phyloP scores from a whole-genome alignment of 768 basidiomycete species.

The Daedaleopsis nitida region DNA sequence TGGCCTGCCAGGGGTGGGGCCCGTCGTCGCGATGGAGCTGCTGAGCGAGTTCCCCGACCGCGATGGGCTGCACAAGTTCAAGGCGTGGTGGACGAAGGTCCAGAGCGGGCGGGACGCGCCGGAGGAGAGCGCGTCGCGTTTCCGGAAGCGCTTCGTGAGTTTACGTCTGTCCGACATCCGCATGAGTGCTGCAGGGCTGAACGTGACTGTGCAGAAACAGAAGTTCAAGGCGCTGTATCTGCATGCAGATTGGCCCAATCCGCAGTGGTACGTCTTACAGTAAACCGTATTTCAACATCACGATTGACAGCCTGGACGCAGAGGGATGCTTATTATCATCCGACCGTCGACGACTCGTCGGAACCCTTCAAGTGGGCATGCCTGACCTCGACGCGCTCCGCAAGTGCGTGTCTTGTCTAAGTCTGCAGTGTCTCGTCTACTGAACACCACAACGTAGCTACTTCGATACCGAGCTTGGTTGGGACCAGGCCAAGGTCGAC shows the following conservation, averaged over 20 bases:
- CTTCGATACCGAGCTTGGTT: conserved; percentile 67
- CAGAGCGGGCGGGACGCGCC: conserved; percentile 84
- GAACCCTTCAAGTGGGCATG: conserved; percentile 95
- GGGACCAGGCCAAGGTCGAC: conserved; percentile 83
- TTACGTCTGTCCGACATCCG: too few species aligned
- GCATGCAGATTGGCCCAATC: conserved; percentile 85
- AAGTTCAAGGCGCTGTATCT: conserved; percentile 84
- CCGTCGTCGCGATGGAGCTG: conserved; percentile 95
- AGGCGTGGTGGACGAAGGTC: conserved; percentile 92
- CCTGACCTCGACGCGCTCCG: conserved; percentile 95
- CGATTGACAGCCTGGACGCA: conserved; percentile 31
- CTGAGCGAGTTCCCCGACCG: conserved; percentile 90
- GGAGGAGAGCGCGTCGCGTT: conserved; percentile 74
- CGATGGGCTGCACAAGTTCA: conserved; percentile 83
- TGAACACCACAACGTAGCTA: neutral
- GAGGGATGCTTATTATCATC: conserved; percentile 93
- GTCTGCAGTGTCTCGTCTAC: too few species aligned
- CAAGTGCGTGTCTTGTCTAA: conserved; percentile 49
- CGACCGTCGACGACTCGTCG: conserved; percentile 86
- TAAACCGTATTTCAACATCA: neutral
- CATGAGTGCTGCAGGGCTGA: neutral
- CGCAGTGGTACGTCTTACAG: conserved; percentile 62
- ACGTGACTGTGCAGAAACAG: conserved; percentile 67
- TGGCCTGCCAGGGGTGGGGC: conserved; percentile 89
- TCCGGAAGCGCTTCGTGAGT: conserved; percentile 84